Conservation (phyloP, 2,329 filamentous ascomycete species). For the Colletotrichum tofieldiae region DNA sequence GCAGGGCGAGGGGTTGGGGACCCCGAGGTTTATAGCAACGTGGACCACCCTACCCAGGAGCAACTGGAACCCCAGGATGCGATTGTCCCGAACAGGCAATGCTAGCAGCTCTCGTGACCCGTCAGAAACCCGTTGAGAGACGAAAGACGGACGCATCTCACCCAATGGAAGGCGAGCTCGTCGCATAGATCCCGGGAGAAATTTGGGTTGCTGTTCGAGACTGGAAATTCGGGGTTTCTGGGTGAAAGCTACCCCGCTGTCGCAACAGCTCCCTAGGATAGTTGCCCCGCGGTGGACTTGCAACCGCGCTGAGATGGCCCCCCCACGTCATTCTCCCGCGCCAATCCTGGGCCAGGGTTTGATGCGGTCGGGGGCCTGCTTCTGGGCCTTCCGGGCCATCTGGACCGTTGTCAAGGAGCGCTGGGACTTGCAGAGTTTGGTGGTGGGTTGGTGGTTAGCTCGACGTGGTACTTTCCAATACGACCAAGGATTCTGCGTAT, state of each 20-base stretch:
- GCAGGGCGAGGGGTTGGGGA: not conserved
- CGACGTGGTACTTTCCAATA: not conserved
- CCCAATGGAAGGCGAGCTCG: slow-evolving; percentile 35
- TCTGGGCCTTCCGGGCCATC: slow-evolving; percentile 1
- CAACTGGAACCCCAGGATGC: slow-evolving; percentile 14
- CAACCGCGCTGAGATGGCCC: slow-evolving; percentile 22
- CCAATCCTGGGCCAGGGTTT: slow-evolving; percentile 35
- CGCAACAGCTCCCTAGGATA: slow-evolving; percentile 18
- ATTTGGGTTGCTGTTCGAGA: not conserved
- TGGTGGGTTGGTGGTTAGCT: too few relatives aligned
- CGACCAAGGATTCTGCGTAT: not conserved
- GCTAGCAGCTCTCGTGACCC: slow-evolving; percentile 31
- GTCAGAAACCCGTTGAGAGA: slow-evolving; percentile 24
- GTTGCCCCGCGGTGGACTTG: slow-evolving; percentile 34
- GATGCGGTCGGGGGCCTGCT: slow-evolving; percentile 6
- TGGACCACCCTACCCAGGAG: not conserved
- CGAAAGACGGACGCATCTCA: slow-evolving; percentile 7
- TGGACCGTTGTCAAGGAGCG: not conserved
- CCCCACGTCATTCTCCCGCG: slow-evolving; percentile 41
- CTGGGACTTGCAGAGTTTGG: not conserved
- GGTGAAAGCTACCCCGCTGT: slow-evolving; percentile 38
- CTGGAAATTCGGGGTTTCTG: not conserved
- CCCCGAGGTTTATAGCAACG: slow-evolving; percentile 19
- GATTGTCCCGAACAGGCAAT: slow-evolving; percentile 18
- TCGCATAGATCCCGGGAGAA: slow-evolving; percentile 14